Evolutionary conservation across 306 rosid species (phyloP).

Genomic region (Sicyos baderoa): DNA sequence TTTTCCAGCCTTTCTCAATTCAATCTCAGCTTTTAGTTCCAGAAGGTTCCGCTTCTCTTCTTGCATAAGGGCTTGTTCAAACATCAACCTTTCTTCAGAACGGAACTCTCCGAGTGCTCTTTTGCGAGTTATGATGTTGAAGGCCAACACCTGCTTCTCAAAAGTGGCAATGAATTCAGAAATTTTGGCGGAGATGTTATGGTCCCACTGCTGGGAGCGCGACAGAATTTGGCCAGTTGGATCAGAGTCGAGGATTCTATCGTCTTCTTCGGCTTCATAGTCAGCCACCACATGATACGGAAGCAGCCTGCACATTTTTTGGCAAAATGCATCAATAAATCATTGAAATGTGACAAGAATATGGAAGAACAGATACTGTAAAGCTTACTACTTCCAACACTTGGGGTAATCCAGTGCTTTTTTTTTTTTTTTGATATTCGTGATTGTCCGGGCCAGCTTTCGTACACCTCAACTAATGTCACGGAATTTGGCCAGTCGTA

Average conservation of each 20-base stretch:
- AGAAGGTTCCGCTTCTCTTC: constrained; percentile 68
- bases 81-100: constrained; percentile 91
- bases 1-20: constrained; percentile 76
- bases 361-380: background rate
- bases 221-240: constrained; percentile 85
- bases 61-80: constrained; percentile 88
- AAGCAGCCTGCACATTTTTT: constrained; percentile 47
- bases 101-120: constrained; percentile 79
- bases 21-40: constrained; percentile 66
- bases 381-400: background rate
- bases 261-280: constrained; percentile 98
- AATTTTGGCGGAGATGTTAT: constrained; percentile 78
- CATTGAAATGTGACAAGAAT: background rate
- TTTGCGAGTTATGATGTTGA: constrained; percentile 78
- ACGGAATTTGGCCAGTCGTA: too few relatives aligned
- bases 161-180: constrained; percentile 87
- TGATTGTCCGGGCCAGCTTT: too few relatives aligned
- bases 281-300: constrained; percentile 98
- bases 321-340: background rate
- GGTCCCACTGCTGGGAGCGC: constrained; percentile 98
- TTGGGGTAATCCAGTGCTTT: background rate
- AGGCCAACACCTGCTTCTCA: constrained; percentile 92
- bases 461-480: too few relatives aligned
- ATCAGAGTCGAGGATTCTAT: constrained; percentile 90
- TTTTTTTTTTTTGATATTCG: too few relatives aligned